Conservation (phyloP, 345 rosid species). For the Aegle marmelos region DNA sequence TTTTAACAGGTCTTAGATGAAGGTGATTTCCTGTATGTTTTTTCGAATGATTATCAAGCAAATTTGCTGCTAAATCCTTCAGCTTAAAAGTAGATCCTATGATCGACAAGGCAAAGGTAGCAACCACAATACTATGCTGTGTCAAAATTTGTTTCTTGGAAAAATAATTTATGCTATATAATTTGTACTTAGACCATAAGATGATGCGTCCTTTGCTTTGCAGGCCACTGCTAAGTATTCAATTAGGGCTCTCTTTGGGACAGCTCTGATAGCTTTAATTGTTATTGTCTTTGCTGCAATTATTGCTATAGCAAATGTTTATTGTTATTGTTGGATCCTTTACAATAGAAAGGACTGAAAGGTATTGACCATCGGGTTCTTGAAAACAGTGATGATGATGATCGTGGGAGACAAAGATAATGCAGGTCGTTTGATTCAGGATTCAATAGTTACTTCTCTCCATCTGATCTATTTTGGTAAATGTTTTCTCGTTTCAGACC, state of each 20-base stretch:
- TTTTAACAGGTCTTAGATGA: slow-evolving; percentile 86
- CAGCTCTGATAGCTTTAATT: slow-evolving; percentile 83
- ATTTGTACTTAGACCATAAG: background rate
- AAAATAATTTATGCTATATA: background rate
- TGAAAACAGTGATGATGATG: slow-evolving; percentile 76
- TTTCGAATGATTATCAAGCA: slow-evolving; percentile 70
- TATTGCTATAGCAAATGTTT: slow-evolving; percentile 29
- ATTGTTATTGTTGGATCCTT: background rate
- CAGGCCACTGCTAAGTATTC: slow-evolving; percentile 74
- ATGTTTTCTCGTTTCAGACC: slow-evolving; percentile 5
- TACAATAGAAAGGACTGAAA: slow-evolving; percentile 7
- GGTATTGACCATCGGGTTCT: slow-evolving; percentile 16
- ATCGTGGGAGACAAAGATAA: slow-evolving; percentile 58
- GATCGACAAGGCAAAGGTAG: slow-evolving; percentile 78
- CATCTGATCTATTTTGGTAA: slow-evolving; percentile 85
- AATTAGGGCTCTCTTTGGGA: slow-evolving; percentile 81
- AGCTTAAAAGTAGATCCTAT: slow-evolving; percentile 78
- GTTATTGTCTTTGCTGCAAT: slow-evolving; percentile 81
- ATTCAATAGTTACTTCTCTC: slow-evolving; percentile 56
- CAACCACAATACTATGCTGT: slow-evolving; percentile 1
- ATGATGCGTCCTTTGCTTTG: slow-evolving; percentile 19
- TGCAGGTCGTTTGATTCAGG: slow-evolving; percentile 78
- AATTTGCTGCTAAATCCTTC: slow-evolving; percentile 83
- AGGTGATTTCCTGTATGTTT: slow-evolving; percentile 89
- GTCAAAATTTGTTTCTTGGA: background rate